phyloP scores from a whole-genome alignment of 306 rosid genomes.

The Abrus precatorius region DNA sequence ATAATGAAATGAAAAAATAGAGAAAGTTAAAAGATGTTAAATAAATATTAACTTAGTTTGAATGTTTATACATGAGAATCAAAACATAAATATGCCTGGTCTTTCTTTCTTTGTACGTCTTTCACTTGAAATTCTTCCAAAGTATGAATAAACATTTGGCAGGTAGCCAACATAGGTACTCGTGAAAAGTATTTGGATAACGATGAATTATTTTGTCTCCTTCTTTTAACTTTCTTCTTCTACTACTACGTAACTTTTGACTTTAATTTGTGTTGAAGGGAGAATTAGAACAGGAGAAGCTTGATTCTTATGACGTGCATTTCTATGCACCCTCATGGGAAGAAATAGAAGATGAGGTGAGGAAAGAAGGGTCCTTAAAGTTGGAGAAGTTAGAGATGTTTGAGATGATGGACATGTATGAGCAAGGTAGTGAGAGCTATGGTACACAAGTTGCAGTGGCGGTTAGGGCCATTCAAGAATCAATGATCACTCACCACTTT shows the following conservation, averaged over 20 bases:
- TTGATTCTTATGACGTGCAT: slow-evolving; percentile 88
- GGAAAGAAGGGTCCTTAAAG: slow-evolving; percentile 73
- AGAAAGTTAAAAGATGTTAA: too few species aligned
- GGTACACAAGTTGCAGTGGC: slow-evolving; percentile 74
- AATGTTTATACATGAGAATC: too few species aligned
- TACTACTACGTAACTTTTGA: background rate
- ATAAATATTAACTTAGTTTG: too few species aligned
- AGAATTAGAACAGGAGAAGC: slow-evolving; percentile 67
- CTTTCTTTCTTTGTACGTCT: background rate
- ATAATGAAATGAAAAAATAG: too few species aligned
- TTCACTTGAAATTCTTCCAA: background rate
- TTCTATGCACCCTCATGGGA: slow-evolving; percentile 89
- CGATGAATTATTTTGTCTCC: background rate
- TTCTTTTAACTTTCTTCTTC: background rate
- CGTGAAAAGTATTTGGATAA: background rate
- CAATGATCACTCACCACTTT: slow-evolving; percentile 80
- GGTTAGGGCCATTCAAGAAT: slow-evolving; percentile 89
- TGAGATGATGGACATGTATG: slow-evolving; percentile 61
- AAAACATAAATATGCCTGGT: background rate
- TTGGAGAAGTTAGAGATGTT: slow-evolving; percentile 71
- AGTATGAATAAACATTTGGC: too few species aligned
- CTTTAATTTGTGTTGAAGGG: slow-evolving; percentile 58
- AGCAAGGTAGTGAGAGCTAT: slow-evolving; percentile 55
- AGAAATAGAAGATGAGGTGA: slow-evolving; percentile 80
- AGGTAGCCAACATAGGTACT: background rate